phyloP scores from a whole-genome alignment of 257 asterid genomes.

The Orobanche coerulescens region DNA sequence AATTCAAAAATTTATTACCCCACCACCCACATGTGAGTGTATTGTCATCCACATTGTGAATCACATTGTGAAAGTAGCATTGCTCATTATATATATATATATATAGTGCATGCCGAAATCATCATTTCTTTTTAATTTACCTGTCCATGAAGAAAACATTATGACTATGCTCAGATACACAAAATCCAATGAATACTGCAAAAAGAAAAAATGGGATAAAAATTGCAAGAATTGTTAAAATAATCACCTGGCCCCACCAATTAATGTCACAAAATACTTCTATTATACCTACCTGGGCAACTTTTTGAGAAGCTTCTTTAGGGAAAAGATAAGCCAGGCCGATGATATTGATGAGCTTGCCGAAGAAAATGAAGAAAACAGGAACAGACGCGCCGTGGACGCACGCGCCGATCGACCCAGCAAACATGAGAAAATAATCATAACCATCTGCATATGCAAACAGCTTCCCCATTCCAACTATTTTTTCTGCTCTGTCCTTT shows the following conservation, averaged over 20 bases:
- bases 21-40: no score
- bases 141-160: constrained; percentile 87
- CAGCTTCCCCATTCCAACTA: constrained; percentile 44
- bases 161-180: constrained; percentile 80
- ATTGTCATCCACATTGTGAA: no score
- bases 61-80: no score
- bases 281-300: constrained; percentile 52
- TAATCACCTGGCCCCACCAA: no score
- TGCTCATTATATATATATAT: no score
- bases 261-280: no score
- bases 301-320: constrained; percentile 65
- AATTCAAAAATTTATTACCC: no score
- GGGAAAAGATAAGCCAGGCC: constrained; percentile 92
- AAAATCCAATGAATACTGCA: constrained; percentile 94
- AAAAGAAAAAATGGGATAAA: neutral
- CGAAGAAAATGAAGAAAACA: constrained; percentile 90
- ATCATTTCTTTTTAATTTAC: constrained; percentile 26
- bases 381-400: constrained; percentile 97
- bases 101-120: no score
- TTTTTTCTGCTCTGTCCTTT: neutral
- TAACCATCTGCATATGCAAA: constrained; percentile 68
- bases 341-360: constrained; percentile 70
- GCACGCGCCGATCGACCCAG: constrained; percentile 79
- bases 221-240: neutral
- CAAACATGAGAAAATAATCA: constrained; percentile 65